These are phyloP conservation scores for Mycosphaerella sp. DNA, from an alignment of 2,329 filamentous ascomycete species.

Conservation along the genomic window DNA sequence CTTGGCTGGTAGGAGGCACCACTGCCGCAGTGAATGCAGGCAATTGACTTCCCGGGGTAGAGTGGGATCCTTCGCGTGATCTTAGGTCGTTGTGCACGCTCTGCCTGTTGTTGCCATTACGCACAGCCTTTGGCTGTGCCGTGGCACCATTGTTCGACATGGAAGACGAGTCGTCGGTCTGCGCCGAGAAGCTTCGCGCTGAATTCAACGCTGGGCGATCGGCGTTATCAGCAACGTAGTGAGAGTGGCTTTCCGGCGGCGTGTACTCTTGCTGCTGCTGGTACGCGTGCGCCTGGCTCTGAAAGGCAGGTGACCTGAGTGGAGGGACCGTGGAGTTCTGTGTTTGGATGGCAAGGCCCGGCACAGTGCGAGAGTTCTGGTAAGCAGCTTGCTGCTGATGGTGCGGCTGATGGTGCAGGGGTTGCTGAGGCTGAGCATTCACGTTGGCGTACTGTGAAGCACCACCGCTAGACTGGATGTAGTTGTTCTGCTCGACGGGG, in stretches of 20 bases:
- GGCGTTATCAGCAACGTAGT: constrained; percentile 21
- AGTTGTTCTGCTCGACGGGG: background rate
- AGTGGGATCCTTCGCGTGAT: constrained; percentile 26
- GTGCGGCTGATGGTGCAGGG: constrained; percentile 30
- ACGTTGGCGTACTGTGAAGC: constrained; percentile 14
- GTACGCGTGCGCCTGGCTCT: constrained; percentile 17
- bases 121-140: constrained; percentile 26
- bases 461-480: background rate
- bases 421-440: constrained; percentile 28
- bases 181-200: constrained; percentile 30
- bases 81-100: constrained; percentile 31
- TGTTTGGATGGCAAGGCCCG: constrained; percentile 26
- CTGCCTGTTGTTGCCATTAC: constrained; percentile 29
- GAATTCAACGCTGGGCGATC: constrained; percentile 22
- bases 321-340: constrained; percentile 19
- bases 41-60: constrained; percentile 23
- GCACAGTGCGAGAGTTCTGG: constrained; percentile 20
- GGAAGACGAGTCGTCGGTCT: constrained; percentile 28
- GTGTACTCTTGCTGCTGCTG: constrained; percentile 19
- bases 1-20: constrained; percentile 41
- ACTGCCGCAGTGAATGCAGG: constrained; percentile 43
- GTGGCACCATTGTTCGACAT: constrained; percentile 32
- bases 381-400: constrained; percentile 23
- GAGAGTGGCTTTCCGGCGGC: constrained; percentile 22
- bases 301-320: constrained; percentile 5